phyloP scores from a whole-genome alignment of 345 rosid genomes.

The Moricandia arvensis region DNA sequence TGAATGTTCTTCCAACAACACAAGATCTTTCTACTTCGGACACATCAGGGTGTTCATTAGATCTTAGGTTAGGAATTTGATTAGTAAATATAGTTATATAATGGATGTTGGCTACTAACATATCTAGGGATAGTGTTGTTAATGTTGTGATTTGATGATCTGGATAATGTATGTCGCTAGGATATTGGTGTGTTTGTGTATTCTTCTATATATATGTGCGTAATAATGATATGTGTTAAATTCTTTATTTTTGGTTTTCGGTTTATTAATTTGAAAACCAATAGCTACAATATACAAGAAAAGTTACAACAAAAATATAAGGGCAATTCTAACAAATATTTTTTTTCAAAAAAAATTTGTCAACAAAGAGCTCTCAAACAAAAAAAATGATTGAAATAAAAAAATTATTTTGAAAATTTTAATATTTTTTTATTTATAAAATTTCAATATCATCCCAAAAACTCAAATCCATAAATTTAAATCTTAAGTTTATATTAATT shows the following conservation, averaged over 20 bases:
- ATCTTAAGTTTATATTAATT: too few species aligned
- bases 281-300: not conserved
- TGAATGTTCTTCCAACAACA: conserved; percentile 54
- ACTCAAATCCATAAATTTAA: too few species aligned
- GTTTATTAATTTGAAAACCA: not conserved
- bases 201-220: not conserved
- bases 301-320: not conserved
- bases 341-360: too few species aligned
- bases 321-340: too few species aligned
- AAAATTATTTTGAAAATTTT: too few species aligned
- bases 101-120: conserved; percentile 4
- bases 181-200: conserved; percentile 8
- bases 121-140: conserved; percentile 9
- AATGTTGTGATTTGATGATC: conserved; percentile 13
- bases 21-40: conserved; percentile 44
- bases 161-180: conserved; percentile 4
- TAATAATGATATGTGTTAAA: not conserved
- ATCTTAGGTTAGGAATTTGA: conserved; percentile 71
- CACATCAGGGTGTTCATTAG: conserved; percentile 47
- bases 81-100: not conserved
- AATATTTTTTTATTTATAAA: too few species aligned
- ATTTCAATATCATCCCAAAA: too few species aligned
- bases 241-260: not conserved
- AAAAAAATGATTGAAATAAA: too few species aligned
- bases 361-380: too few species aligned